Evolutionary conservation across 176 grass and related monocot species (phyloP), one percentile per base, ranked within the genome.

Genomic region (Musa beccarii): DNA sequence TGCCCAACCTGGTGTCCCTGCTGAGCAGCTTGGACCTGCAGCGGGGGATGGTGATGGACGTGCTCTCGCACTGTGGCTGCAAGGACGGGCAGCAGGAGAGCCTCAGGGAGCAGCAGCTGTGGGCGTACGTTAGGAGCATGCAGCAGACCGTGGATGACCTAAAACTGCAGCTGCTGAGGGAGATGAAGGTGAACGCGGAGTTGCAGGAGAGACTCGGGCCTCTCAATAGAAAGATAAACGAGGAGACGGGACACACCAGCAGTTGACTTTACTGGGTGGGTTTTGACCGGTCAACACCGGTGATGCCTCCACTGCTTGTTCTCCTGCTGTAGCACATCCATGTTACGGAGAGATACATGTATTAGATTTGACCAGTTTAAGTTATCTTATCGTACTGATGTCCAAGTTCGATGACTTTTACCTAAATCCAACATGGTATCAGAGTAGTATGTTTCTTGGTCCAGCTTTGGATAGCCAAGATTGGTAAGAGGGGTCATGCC

Each of bases 21-120:
- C 71, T 96, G 50, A 52, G 76, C 9, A 96, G 87, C 81, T 69
- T 96, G 73, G 92, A 96, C 73, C 29, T 88, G 73, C 89, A 92
- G 63, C 83, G 81, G 14, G 74, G 81, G n/a, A 83, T 89, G 87
- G 85, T 92, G 74, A 79, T 78, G 75, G 61, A 89, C 63, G 85
- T 80, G 11, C 65, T 96, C 49, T 75, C 82, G 25, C 65, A 83
- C 2, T 79, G 85, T 22, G 76, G 72, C n/a, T 67, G 71, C 52
- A 53, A 28, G 29, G 29, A 52, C 56, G 23, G 52, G 29, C 24
- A 49, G 3, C 66, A 66, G 51, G 59, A 53, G 68, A 67, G 10
- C 53, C 56, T 15, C 34, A 23, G 13, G 72, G 87, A 92, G 78
- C 83, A 77, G 73, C 78, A 86, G 80, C 78, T 87, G 8, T 70